phyloP scores from a whole-genome alignment of 2,329 filamentous ascomycete genomes.

The Hymenoscyphus scutula region DNA sequence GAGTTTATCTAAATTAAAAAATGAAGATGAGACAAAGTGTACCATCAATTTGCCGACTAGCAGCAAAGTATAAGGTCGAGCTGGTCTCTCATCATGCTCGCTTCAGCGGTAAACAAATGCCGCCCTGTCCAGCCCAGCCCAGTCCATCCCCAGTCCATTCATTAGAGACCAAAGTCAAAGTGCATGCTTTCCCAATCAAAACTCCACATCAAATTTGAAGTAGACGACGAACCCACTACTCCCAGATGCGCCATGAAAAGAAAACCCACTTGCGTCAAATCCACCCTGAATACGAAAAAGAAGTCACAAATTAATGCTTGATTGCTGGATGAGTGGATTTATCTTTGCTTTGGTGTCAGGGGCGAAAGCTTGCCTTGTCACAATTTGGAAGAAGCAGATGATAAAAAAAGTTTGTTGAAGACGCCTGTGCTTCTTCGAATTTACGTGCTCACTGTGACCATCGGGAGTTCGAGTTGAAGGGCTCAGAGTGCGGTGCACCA shows the following conservation, averaged over 20 bases:
- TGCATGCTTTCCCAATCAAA: background rate
- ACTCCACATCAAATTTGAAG: background rate
- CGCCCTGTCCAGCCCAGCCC: too few relatives aligned
- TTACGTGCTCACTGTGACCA: background rate
- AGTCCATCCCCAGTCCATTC: background rate
- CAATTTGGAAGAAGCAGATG: background rate
- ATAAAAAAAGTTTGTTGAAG: background rate
- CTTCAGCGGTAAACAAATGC: background rate
- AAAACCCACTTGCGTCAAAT: background rate
- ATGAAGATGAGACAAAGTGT: background rate
- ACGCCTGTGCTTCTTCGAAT: background rate
- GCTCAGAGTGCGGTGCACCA: background rate
- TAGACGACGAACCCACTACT: background rate
- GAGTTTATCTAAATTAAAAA: background rate
- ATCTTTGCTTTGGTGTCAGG: background rate
- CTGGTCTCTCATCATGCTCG: background rate
- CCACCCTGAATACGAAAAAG: background rate
- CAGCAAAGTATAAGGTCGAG: background rate
- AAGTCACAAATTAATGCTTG: background rate
- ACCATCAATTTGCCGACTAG: background rate
- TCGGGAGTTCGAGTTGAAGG: background rate
- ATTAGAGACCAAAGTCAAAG: background rate
- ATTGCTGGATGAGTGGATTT: constrained; percentile 1
- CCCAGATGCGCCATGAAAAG: background rate
- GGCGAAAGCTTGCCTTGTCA: background rate